Evolutionary conservation across 192 early-diverging fungal genomes (phyloP).

Genomic region (Mortierella alpina): DNA sequence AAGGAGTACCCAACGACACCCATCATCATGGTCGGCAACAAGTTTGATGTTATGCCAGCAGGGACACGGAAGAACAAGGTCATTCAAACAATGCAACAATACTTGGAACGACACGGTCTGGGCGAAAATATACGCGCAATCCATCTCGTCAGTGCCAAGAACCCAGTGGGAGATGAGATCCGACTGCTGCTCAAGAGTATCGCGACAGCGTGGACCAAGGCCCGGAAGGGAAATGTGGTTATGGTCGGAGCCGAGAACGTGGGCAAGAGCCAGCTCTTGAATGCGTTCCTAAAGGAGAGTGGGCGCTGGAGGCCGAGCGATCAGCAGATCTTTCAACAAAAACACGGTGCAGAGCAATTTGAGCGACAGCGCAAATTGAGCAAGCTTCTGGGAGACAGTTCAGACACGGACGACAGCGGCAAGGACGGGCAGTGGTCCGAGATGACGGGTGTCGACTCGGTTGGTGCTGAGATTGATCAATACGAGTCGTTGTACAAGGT

Average conservation of each 20-base stretch:
- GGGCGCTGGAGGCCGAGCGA: slow-evolving; percentile 28
- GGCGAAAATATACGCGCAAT: slow-evolving; percentile 21
- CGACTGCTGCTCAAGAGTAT: slow-evolving; percentile 30
- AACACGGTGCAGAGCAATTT: slow-evolving; percentile 1
- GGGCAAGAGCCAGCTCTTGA: slow-evolving; percentile 44
- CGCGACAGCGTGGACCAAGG: slow-evolving; percentile 21
- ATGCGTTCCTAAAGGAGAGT: slow-evolving; percentile 38
- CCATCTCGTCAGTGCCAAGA: slow-evolving; percentile 48
- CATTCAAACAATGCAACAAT: slow-evolving; percentile 7
- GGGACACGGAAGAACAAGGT: slow-evolving; percentile 29
- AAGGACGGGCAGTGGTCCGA: slow-evolving; percentile 31
- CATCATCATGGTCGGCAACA: slow-evolving; percentile 47
- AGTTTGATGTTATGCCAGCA: slow-evolving; percentile 45
- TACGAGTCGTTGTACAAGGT: slow-evolving; percentile 35
- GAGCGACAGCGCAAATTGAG: slow-evolving; percentile 31
- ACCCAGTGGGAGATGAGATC: slow-evolving; percentile 46
- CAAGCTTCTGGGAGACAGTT: slow-evolving; percentile 5
- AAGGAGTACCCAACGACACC: slow-evolving; percentile 23
- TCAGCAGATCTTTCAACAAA: slow-evolving; percentile 6
- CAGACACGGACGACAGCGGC: not conserved
- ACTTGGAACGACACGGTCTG: slow-evolving; percentile 22
- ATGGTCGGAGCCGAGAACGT: slow-evolving; percentile 50
- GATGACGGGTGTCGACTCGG: slow-evolving; percentile 25
- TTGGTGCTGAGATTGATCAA: slow-evolving; percentile 18
- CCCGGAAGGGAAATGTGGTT: slow-evolving; percentile 35